phyloP scores from a whole-genome alignment of 2,329 filamentous ascomycete genomes.

The Blumeria graminis region DNA sequence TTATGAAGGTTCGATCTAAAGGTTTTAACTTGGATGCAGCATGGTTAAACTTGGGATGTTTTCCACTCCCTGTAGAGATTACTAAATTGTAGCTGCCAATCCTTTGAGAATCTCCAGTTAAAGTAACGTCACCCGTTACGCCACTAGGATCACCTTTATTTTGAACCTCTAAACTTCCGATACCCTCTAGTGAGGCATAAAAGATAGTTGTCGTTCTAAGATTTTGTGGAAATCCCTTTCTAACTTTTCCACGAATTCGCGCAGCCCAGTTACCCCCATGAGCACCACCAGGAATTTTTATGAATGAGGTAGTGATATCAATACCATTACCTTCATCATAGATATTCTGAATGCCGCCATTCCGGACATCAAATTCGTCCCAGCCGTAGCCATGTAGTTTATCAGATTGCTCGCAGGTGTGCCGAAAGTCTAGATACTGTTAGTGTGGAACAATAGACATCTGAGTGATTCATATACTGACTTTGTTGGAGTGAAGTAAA shows the following conservation, averaged over 20 bases:
- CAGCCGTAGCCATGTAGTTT: slow-evolving; percentile 90
- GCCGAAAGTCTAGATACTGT: slow-evolving; percentile 44
- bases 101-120: slow-evolving; percentile 44
- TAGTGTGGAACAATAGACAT: slow-evolving; percentile 4
- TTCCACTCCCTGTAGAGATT: slow-evolving; percentile 43
- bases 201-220: slow-evolving; percentile 60
- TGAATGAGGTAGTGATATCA: slow-evolving; percentile 78
- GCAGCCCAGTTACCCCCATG: slow-evolving; percentile 85
- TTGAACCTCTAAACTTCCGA: slow-evolving; percentile 38
- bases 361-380: slow-evolving; percentile 86
- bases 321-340: slow-evolving; percentile 73
- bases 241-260: slow-evolving; percentile 58
- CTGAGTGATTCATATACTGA: slow-evolving; percentile 21
- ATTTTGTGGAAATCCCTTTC: slow-evolving; percentile 33
- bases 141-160: slow-evolving; percentile 29
- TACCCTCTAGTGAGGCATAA: slow-evolving; percentile 58
- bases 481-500: slow-evolving; percentile 53
- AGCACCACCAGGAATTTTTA: slow-evolving; percentile 69
- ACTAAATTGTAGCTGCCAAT: slow-evolving; percentile 62
- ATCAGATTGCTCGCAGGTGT: slow-evolving; percentile 90
- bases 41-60: slow-evolving; percentile 40
- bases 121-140: slow-evolving; percentile 34
- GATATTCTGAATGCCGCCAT: slow-evolving; percentile 70
- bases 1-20: slow-evolving; percentile 50
- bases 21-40: slow-evolving; percentile 42